phyloP scores from a whole-genome alignment of 106 monocot genomes.

The Apostasia ramifera region DNA sequence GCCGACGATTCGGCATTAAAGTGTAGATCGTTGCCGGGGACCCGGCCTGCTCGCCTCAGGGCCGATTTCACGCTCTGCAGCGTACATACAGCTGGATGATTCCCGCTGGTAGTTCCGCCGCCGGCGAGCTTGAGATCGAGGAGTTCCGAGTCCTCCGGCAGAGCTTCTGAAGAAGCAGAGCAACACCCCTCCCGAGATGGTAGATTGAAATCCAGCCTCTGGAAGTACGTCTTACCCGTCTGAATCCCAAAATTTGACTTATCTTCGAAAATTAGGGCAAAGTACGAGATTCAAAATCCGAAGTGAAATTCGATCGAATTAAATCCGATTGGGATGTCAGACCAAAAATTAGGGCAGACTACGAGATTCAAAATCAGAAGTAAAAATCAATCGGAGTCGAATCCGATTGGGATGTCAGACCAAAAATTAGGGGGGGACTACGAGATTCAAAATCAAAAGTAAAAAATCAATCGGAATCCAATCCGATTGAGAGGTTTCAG shows the following conservation, averaged over 20 bases:
- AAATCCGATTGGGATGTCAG: neutral
- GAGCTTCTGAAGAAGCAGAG: neutral
- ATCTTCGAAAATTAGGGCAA: too few species aligned
- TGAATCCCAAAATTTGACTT: neutral
- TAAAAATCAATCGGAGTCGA: too few species aligned
- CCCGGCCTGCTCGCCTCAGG: conserved; percentile 5
- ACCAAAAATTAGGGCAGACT: neutral
- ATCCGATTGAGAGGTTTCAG: neutral
- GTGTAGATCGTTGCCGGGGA: too few species aligned
- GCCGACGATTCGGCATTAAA: neutral
- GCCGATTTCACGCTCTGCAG: conserved; percentile 9
- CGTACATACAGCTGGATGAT: conserved; percentile 49
- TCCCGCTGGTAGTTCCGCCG: conserved; percentile 1
- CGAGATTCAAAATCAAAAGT: neutral
- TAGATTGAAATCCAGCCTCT: conserved; percentile 8
- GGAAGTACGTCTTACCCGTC: conserved; percentile 29
- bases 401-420: neutral
- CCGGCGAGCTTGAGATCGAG: conserved; percentile 28
- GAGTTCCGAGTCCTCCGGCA: conserved; percentile 6
- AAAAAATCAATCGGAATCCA: neutral
- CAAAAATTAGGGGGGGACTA: neutral
- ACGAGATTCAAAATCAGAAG: too few species aligned
- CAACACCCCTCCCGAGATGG: conserved; percentile 13
- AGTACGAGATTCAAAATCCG: too few species aligned
- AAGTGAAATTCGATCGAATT: too few species aligned